phyloP scores from a whole-genome alignment of 2,329 filamentous ascomycete species.

The Penicillium sp. region DNA sequence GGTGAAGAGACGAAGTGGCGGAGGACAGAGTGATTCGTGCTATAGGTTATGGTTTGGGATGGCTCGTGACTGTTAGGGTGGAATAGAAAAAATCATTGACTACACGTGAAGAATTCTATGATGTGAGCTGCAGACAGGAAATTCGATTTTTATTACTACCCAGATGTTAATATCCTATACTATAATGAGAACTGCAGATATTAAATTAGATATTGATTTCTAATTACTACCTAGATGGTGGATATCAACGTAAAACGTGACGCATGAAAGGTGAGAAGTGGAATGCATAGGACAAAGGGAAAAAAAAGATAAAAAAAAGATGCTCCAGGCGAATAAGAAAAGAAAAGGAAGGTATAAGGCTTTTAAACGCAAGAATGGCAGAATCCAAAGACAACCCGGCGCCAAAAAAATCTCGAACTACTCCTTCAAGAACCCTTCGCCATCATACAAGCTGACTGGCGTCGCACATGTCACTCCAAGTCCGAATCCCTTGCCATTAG shows the following conservation, averaged over 20 bases:
- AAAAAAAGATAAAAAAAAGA: slow-evolving; percentile 6
- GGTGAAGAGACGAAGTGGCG: slow-evolving; percentile 58
- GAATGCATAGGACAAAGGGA: slow-evolving; percentile 1
- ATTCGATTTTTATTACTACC: too few species aligned
- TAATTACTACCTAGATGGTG: slow-evolving; percentile 28
- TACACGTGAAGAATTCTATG: too few species aligned
- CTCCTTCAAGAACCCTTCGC: slow-evolving; percentile 44
- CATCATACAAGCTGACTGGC: slow-evolving; percentile 53
- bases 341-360: slow-evolving; percentile 23
- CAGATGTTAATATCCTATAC: neutral
- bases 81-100: too few species aligned
- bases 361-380: slow-evolving; percentile 16
- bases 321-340: slow-evolving; percentile 9
- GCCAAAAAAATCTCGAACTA: slow-evolving; percentile 18
- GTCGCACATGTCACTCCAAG: slow-evolving; percentile 42
- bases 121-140: too few species aligned
- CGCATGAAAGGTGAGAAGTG: slow-evolving; percentile 3
- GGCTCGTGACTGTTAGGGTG: neutral
- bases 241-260: slow-evolving; percentile 13
- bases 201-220: slow-evolving; percentile 13
- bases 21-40: slow-evolving; percentile 45
- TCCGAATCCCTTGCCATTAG: slow-evolving; percentile 33
- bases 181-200: neutral
- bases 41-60: neutral
- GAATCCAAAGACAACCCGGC: slow-evolving; percentile 8